These are phyloP conservation scores for Termitomyces heimii DNA, from an alignment of 768 basidiomycete species.

Conservation along the genomic window DNA sequence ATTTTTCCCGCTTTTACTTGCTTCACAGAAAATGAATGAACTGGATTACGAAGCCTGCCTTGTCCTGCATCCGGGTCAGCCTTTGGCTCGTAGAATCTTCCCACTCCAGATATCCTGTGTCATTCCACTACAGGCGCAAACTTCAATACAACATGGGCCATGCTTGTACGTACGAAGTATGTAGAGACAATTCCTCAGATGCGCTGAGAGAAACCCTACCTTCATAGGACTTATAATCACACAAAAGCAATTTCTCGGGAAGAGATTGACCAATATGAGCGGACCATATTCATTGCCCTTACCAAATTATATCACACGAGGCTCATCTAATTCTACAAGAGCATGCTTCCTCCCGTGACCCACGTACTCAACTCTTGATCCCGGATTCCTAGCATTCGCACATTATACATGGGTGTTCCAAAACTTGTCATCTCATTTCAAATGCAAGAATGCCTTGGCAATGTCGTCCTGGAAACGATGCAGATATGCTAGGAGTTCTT, in stretches of 20 bases:
- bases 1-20: too few relatives aligned
- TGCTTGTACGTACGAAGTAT: too few relatives aligned
- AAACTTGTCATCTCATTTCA: neutral
- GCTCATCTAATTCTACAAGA: neutral
- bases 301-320: neutral
- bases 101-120: neutral
- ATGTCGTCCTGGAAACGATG: conserved; percentile 67
- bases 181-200: too few relatives aligned
- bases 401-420: neutral
- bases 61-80: neutral
- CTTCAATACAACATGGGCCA: neutral
- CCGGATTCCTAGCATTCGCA: neutral
- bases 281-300: neutral
- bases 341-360: neutral
- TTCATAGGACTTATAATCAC: neutral
- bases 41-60: neutral
- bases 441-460: conserved; percentile 40
- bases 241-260: neutral
- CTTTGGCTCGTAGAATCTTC: neutral
- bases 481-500: conserved; percentile 62
- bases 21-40: neutral
- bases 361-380: neutral
- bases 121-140: neutral
- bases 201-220: neutral
- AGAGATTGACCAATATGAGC: neutral